Conservation (phyloP, 352 stramenopile species). For the Phytopythium boreale region DNA sequence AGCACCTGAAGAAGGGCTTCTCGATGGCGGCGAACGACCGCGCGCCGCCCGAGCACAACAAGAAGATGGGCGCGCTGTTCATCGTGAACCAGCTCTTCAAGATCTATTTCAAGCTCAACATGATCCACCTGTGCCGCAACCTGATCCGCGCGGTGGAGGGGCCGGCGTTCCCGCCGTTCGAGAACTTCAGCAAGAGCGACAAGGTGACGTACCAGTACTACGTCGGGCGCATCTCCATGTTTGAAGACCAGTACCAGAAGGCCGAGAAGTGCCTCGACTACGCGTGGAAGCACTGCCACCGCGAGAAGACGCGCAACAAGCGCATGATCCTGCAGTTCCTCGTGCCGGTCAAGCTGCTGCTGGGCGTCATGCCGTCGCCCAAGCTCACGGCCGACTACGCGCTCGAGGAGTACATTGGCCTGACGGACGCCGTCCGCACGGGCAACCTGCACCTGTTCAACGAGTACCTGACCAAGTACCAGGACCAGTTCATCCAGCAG, state of each 20-base stretch:
- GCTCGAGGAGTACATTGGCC: slow-evolving; percentile 80
- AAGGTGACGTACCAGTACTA: slow-evolving; percentile 97
- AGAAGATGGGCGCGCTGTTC: slow-evolving; percentile 84
- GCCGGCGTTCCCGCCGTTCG: slow-evolving; percentile 72
- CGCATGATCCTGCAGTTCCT: slow-evolving; percentile 94
- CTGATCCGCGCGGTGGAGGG: slow-evolving; percentile 86
- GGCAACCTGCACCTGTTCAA: slow-evolving; percentile 94
- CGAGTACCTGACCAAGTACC: slow-evolving; percentile 89
- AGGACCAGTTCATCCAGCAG: slow-evolving; percentile 88
- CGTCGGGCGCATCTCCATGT: slow-evolving; percentile 95
- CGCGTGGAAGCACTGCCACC: slow-evolving; percentile 91
- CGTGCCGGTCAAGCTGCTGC: slow-evolving; percentile 92
- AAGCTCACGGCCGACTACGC: slow-evolving; percentile 90
- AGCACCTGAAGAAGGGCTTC: slow-evolving; percentile 86
- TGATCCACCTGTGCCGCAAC: slow-evolving; percentile 95
- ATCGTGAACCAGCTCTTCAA: slow-evolving; percentile 97
- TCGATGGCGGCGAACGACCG: slow-evolving; percentile 84
- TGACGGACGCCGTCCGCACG: slow-evolving; percentile 89
- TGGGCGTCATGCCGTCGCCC: slow-evolving; percentile 90
- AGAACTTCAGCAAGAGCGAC: slow-evolving; percentile 80
- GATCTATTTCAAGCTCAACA: slow-evolving; percentile 96
- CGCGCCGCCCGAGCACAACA: slow-evolving; percentile 73
- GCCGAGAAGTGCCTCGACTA: slow-evolving; percentile 94
- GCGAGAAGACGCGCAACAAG: slow-evolving; percentile 87
- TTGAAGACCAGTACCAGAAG: slow-evolving; percentile 95